Evolutionary conservation across 23 red algal species (phyloP).

Genomic region (Gracilaria vermiculophylla): DNA sequence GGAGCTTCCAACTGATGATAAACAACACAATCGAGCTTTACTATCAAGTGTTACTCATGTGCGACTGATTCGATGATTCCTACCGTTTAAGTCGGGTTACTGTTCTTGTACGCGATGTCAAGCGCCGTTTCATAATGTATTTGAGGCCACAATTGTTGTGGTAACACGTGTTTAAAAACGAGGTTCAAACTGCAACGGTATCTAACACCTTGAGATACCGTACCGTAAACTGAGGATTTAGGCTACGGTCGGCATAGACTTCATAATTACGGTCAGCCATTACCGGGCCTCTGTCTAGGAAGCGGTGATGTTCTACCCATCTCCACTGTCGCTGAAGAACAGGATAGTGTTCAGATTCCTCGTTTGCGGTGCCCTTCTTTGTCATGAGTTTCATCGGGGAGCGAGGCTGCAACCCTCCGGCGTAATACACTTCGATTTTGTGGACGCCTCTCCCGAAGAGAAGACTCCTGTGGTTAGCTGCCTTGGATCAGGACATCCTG

Average conservation of each 20-base stretch:
- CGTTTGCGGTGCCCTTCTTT: neutral
- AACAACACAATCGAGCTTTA: neutral
- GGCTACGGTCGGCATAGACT: neutral
- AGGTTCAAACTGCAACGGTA: neutral
- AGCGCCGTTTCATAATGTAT: neutral
- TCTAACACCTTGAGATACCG: neutral
- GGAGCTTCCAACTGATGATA: neutral
- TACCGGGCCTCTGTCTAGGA: neutral
- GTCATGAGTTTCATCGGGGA: neutral
- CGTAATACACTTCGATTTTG: neutral
- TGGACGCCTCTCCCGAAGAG: neutral
- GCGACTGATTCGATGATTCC: neutral
- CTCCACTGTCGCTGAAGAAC: neutral
- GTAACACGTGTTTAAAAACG: neutral
- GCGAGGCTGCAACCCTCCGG: neutral
- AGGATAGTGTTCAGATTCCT: neutral
- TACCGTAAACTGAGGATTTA: neutral
- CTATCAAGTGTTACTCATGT: neutral
- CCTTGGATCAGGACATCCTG: neutral
- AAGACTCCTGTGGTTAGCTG: neutral
- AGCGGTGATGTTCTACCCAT: neutral
- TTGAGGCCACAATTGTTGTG: neutral
- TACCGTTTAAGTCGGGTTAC: neutral
- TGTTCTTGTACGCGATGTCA: neutral
- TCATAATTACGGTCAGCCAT: neutral